Evolutionary conservation across 495 filamentous ascomycete genomes (phyloP).

Genomic region (Rostrohypoxylon terebratum): DNA sequence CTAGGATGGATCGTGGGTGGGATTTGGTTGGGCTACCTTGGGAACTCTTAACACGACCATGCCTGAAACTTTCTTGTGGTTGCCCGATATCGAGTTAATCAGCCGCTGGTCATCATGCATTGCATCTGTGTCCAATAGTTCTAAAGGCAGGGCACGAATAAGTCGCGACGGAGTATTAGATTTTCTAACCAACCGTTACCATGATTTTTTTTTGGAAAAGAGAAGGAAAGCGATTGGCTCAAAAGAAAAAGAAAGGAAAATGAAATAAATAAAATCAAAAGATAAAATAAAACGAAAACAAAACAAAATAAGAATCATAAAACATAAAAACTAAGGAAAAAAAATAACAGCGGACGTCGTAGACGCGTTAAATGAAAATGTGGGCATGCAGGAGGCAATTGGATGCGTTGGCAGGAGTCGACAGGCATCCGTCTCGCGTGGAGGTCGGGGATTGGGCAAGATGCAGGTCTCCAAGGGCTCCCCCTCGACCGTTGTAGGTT

Average conservation of each 20-base stretch:
- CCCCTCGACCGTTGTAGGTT: conserved; percentile 32
- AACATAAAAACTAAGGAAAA: conserved; percentile 28
- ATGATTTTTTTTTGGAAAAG: conserved; percentile 9
- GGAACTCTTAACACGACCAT: conserved; percentile 37
- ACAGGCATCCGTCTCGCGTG: conserved; percentile 40
- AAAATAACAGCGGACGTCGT: conserved; percentile 41
- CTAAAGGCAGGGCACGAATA: conserved; percentile 35
- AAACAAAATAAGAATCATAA: not conserved
- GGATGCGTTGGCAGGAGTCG: conserved; percentile 45
- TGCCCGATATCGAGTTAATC: conserved; percentile 42
- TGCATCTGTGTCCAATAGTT: conserved; percentile 43
- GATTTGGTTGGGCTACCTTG: conserved; percentile 46
- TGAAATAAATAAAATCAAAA: conserved; percentile 26
- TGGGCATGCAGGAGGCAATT: conserved; percentile 46
- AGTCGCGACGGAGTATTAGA: conserved; percentile 38
- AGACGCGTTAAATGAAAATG: conserved; percentile 47
- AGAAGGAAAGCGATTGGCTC: conserved; percentile 31
- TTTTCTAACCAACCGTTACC: conserved; percentile 37
- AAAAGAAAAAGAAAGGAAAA: conserved; percentile 14
- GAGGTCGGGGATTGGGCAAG: conserved; percentile 48
- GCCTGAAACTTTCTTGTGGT: conserved; percentile 35
- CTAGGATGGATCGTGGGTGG: conserved; percentile 37
- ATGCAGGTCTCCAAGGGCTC: conserved; percentile 43
- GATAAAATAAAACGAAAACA: conserved; percentile 20
- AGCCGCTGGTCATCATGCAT: conserved; percentile 48